Conservation (phyloP, 2,329 filamentous ascomycete species). For the Tricladium varicosporioides region DNA sequence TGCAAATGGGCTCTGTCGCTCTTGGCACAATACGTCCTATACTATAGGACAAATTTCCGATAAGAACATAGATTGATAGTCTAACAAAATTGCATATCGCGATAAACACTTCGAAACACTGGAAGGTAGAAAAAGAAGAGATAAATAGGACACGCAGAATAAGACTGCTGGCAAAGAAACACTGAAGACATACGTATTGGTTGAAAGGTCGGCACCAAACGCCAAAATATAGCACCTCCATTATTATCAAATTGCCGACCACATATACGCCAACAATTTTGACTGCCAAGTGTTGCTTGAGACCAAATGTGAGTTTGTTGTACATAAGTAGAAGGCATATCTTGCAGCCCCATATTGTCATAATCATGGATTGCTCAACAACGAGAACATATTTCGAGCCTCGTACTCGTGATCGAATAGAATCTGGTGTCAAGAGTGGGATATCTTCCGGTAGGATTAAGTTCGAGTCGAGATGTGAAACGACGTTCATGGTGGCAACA, state of each 20-base stretch:
- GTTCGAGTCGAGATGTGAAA: constrained; percentile 56
- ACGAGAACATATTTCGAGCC: constrained; percentile 64
- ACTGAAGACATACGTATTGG: constrained; percentile 39
- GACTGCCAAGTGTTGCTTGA: constrained; percentile 46
- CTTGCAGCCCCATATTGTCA: constrained; percentile 57
- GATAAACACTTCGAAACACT: too few relatives aligned
- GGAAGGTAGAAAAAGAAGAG: too few relatives aligned
- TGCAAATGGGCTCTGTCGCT: too few relatives aligned
- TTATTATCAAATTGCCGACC: constrained; percentile 45
- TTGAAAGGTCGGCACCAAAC: constrained; percentile 56
- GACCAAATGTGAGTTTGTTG: constrained; percentile 50
- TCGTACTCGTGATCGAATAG: constrained; percentile 24
- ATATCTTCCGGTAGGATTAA: constrained; percentile 51
- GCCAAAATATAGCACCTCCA: constrained; percentile 48
- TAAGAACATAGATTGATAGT: too few relatives aligned
- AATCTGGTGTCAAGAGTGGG: constrained; percentile 42
- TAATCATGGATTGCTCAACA: constrained; percentile 60
- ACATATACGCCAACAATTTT: constrained; percentile 49
- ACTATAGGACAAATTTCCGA: too few relatives aligned
- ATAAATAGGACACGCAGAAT: too few relatives aligned
- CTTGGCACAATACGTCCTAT: too few relatives aligned
- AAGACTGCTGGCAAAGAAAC: too few relatives aligned
- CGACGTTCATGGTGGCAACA: constrained; percentile 53
- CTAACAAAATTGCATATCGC: too few relatives aligned
- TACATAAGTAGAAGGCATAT: constrained; percentile 57